These are phyloP conservation scores for Paxillus ammoniavirescens DNA, from an alignment of 768 basidiomycete species.

Conservation along the genomic window DNA sequence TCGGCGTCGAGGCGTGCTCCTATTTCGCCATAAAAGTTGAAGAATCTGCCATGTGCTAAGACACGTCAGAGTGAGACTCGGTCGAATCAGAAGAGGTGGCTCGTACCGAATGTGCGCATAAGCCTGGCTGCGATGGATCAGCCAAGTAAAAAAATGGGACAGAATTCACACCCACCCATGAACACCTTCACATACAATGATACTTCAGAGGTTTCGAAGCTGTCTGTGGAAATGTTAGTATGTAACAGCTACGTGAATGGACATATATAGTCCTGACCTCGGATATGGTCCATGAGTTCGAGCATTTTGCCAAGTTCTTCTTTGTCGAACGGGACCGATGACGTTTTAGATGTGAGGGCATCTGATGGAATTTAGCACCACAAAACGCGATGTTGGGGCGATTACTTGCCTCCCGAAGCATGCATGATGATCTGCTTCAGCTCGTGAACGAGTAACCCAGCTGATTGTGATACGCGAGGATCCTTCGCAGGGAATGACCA, in stretches of 20 bases:
- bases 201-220: not conserved
- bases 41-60: slow-evolving; percentile 28
- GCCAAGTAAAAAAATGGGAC: not conserved
- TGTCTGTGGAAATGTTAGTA: not conserved
- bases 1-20: slow-evolving; percentile 32
- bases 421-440: not conserved
- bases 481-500: not conserved
- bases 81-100: not conserved
- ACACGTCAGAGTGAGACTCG: not conserved
- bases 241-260: not conserved
- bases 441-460: not conserved
- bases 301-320: slow-evolving; percentile 39
- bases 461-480: not conserved
- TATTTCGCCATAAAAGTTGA: slow-evolving; percentile 37
- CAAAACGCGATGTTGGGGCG: not conserved
- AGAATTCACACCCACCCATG: not conserved
- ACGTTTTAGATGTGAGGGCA: slow-evolving; percentile 35
- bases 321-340: slow-evolving; percentile 35
- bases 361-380: slow-evolving; percentile 27
- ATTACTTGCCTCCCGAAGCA: slow-evolving; percentile 20
- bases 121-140: slow-evolving; percentile 33
- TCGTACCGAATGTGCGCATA: slow-evolving; percentile 43
- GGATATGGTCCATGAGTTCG: slow-evolving; percentile 25
- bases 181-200: not conserved
- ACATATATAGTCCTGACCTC: slow-evolving; percentile 26